These are phyloP conservation scores for Noccaea caerulescens DNA, from an alignment of 345 rosid species.

Conservation along the genomic window DNA sequence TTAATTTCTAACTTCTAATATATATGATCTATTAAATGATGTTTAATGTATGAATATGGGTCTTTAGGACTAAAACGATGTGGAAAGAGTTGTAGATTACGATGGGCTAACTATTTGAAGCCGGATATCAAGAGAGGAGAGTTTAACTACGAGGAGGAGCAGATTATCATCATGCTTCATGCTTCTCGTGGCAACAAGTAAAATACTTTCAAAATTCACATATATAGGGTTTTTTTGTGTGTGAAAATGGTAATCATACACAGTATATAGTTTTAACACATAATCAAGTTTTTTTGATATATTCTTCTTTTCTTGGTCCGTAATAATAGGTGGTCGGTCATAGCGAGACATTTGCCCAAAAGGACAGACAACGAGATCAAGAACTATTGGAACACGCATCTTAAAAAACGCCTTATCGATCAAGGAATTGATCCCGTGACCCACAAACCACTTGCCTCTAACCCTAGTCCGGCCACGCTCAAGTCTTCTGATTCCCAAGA, in stretches of 20 bases:
- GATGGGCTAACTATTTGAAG: slow-evolving; percentile 52
- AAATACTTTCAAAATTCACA: slow-evolving; percentile 5
- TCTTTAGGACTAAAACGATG: slow-evolving; percentile 49
- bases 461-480: background rate
- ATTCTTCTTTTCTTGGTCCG: background rate
- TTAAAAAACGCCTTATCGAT: slow-evolving; percentile 66
- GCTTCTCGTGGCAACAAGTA: slow-evolving; percentile 55
- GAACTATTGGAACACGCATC: slow-evolving; percentile 70
- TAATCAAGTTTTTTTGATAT: background rate
- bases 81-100: slow-evolving; percentile 56
- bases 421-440: slow-evolving; percentile 78
- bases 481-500: slow-evolving; percentile 15
- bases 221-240: too few relatives aligned
- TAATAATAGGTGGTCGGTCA: slow-evolving; percentile 63
- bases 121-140: slow-evolving; percentile 55
- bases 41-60: slow-evolving; percentile 1
- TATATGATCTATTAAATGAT: background rate
- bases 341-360: slow-evolving; percentile 64
- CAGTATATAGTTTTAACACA: background rate
- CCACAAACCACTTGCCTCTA: slow-evolving; percentile 54
- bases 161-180: slow-evolving; percentile 50
- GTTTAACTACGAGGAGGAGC: slow-evolving; percentile 50
- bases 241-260: too few relatives aligned
- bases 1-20: background rate
- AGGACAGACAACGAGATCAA: slow-evolving; percentile 74